Evolutionary conservation across 2,329 filamentous ascomycete genomes (phyloP).

Genomic region (Fusarium sp.): DNA sequence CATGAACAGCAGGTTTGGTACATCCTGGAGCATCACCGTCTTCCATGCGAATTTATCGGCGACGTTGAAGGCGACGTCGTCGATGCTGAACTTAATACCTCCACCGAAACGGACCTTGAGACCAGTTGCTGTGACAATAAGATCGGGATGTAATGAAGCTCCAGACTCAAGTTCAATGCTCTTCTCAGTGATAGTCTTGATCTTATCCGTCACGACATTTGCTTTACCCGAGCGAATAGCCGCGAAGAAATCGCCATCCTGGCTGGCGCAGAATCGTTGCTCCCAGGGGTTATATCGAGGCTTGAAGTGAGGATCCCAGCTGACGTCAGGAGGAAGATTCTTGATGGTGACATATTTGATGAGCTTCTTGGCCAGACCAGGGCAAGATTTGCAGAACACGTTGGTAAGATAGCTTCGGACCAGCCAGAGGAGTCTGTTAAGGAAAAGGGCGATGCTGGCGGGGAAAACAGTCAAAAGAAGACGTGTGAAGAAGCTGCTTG

Average conservation of each 20-base stretch:
- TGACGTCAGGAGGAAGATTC: conserved; percentile 59
- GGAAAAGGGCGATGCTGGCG: conserved; percentile 51
- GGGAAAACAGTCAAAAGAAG: conserved; percentile 54
- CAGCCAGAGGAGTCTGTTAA: conserved; percentile 59
- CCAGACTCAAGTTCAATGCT: conserved; percentile 56
- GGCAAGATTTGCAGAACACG: conserved; percentile 60
- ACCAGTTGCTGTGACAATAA: conserved; percentile 73
- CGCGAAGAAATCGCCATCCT: conserved; percentile 57
- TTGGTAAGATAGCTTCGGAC: conserved; percentile 52
- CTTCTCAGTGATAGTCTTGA: conserved; percentile 54
- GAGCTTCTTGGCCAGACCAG: conserved; percentile 53
- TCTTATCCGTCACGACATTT: conserved; percentile 55
- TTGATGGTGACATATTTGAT: conserved; percentile 53
- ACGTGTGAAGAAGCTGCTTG: conserved; percentile 48
- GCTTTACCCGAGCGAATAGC: conserved; percentile 51
- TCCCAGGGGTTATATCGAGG: conserved; percentile 69
- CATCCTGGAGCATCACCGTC: conserved; percentile 66
- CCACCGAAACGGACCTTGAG: conserved; percentile 65
- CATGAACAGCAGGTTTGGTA: conserved; percentile 68
- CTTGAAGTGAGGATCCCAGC: conserved; percentile 63
- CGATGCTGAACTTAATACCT: conserved; percentile 59
- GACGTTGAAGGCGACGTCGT: conserved; percentile 56
- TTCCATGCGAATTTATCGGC: conserved; percentile 65
- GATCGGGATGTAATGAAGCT: conserved; percentile 61
- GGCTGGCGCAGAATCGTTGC: conserved; percentile 71